Evolutionary conservation across 306 rosid species (phyloP).

Genomic region (Dryas octopetala): DNA sequence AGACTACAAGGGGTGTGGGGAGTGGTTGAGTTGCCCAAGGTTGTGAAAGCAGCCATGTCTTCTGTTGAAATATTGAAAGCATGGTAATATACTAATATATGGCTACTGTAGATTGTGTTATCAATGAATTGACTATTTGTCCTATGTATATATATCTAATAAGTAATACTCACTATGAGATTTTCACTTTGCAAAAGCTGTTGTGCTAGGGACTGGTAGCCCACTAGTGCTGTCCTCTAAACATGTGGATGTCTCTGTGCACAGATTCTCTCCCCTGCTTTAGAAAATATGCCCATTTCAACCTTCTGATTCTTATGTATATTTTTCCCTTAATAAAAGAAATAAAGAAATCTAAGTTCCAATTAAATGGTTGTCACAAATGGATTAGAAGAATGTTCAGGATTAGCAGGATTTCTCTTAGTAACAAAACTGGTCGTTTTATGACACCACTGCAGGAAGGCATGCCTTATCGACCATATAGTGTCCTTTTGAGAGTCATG

Average conservation of each 20-base stretch:
- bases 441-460: not conserved
- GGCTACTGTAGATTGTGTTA: constrained; percentile 4
- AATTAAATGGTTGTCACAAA: no score
- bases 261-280: not conserved
- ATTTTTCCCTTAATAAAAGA: no score
- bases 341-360: no score
- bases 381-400: no score
- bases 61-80: not conserved
- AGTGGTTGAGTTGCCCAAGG: not conserved
- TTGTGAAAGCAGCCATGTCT: not conserved
- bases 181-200: not conserved
- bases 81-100: not conserved
- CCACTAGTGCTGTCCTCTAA: not conserved
- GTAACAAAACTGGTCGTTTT: not conserved
- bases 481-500: not conserved
- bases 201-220: not conserved
- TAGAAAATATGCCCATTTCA: not conserved
- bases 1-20: not conserved
- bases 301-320: not conserved
- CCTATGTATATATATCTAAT: not conserved
- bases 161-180: no score
- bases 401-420: no score
- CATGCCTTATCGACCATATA: no score
- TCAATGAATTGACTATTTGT: constrained; percentile 1
- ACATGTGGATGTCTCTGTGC: constrained; percentile 8